A percentile compares a stretch with the other conserved stretches of the same genome.
Evolutionary conservation across 495 filamentous ascomycete genomes (phyloP).

Genomic region (Chaetomium cochliodes): DNA sequence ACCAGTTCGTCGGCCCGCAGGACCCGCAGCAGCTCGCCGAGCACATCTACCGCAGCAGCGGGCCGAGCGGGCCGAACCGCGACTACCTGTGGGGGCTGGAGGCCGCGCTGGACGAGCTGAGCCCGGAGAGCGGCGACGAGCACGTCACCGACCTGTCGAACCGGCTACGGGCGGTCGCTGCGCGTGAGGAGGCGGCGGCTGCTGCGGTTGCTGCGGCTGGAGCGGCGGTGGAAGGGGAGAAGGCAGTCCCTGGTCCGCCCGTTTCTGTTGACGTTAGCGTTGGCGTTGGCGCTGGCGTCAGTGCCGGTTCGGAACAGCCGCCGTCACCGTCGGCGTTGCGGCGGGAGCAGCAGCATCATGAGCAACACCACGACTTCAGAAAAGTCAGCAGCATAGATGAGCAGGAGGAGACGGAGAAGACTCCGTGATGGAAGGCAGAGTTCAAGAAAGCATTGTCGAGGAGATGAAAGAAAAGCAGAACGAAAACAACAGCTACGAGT

Average conservation of each 20-base stretch:
- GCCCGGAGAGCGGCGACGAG: conserved; percentile 74
- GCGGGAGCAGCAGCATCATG: conserved; percentile 21
- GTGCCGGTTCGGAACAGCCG: conserved; percentile 13
- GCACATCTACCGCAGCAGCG: conserved; percentile 73
- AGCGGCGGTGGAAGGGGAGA: conserved; percentile 24
- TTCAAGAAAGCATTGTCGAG: conserved; percentile 9
- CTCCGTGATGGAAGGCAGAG: conserved; percentile 26
- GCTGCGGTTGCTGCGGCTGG: too few relatives aligned
- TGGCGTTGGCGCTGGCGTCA: conserved; percentile 21
- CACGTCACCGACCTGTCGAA: conserved; percentile 69
- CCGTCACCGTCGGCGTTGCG: conserved; percentile 8
- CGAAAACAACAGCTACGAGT: conserved; percentile 21
- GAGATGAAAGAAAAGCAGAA: conserved; percentile 16
- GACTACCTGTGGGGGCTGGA: conserved; percentile 89
- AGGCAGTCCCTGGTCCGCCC: not conserved
- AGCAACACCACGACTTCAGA: conserved; percentile 43
- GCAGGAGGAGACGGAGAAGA: conserved; percentile 59
- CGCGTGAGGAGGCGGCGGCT: conserved; percentile 21
- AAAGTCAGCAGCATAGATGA: conserved; percentile 54
- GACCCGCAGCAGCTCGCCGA: conserved; percentile 77
- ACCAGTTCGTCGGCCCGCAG: conserved; percentile 85
- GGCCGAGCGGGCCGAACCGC: conserved; percentile 85
- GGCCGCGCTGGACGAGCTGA: conserved; percentile 69
- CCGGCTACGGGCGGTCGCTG: conserved; percentile 52
- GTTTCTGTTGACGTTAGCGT: conserved; percentile 25